Percentiles rank a stretch among this genome's conserved stretches.
These are phyloP conservation scores for Corrigiola litoralis DNA, from an alignment of 179 eudicot genomes.

Conservation along the genomic window DNA sequence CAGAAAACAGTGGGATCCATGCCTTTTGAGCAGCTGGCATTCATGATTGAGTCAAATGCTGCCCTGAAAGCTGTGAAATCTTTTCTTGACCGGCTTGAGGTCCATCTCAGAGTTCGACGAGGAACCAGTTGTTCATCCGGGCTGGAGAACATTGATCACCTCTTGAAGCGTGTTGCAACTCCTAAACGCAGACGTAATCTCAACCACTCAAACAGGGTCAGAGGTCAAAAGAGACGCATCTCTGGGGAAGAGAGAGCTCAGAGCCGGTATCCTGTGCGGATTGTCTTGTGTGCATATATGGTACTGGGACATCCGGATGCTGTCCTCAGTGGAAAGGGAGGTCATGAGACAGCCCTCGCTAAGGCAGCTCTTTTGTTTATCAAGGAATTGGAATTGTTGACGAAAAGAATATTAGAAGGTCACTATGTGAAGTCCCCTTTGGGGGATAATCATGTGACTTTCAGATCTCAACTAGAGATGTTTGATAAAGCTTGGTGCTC, in stretches of 20 bases:
- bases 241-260: slow-evolving; percentile 31
- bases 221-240: slow-evolving; percentile 36
- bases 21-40: slow-evolving; percentile 97
- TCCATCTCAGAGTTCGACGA: slow-evolving; percentile 35
- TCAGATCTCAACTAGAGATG: slow-evolving; percentile 68
- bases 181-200: slow-evolving; percentile 52
- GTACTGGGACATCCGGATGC: slow-evolving; percentile 93
- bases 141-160: slow-evolving; percentile 75
- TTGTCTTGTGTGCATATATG: slow-evolving; percentile 94
- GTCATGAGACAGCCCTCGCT: slow-evolving; percentile 68
- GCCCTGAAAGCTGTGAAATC: slow-evolving; percentile 54
- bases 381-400: slow-evolving; percentile 66
- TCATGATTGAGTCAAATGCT: slow-evolving; percentile 53
- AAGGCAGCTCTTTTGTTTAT: slow-evolving; percentile 72
- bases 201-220: slow-evolving; percentile 34
- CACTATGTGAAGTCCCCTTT: slow-evolving; percentile 22
- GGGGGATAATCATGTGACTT: too few species aligned
- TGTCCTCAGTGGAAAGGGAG: slow-evolving; percentile 84
- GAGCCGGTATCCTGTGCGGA: slow-evolving; percentile 76
- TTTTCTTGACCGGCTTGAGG: slow-evolving; percentile 73
- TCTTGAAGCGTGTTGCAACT: slow-evolving; percentile 75
- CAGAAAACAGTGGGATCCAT: slow-evolving; percentile 45
- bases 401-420: slow-evolving; percentile 46
- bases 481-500: slow-evolving; percentile 98
- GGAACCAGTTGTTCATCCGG: slow-evolving; percentile 27